phyloP scores from a whole-genome alignment of 306 rosid genomes.

The Rosa persica region DNA sequence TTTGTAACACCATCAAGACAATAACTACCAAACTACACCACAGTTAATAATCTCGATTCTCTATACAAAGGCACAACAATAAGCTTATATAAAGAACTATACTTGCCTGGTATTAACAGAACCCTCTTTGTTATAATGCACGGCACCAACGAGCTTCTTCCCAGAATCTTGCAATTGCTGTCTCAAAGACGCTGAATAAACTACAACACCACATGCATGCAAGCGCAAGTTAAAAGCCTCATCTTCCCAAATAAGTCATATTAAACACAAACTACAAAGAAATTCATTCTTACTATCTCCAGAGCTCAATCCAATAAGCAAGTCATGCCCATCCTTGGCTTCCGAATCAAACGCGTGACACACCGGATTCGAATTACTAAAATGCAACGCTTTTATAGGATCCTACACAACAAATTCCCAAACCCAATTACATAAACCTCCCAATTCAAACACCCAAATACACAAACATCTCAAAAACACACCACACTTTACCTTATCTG shows the following conservation, averaged over 20 bases:
- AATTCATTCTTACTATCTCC: slow-evolving; percentile 71
- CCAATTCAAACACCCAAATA: slow-evolving; percentile 28
- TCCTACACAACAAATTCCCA: slow-evolving; percentile 48
- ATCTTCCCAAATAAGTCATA: slow-evolving; percentile 19
- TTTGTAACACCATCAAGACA: neutral
- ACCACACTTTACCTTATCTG: slow-evolving; percentile 66
- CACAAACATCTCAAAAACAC: slow-evolving; percentile 28
- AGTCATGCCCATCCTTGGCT: slow-evolving; percentile 95
- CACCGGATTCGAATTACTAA: slow-evolving; percentile 82
- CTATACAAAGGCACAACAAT: neutral
- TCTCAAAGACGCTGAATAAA: slow-evolving; percentile 91
- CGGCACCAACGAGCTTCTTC: slow-evolving; percentile 92
- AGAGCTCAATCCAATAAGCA: slow-evolving; percentile 81
- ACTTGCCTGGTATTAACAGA: slow-evolving; percentile 84
- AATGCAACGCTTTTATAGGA: slow-evolving; percentile 90
- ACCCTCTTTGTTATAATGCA: slow-evolving; percentile 95
- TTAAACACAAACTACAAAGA: slow-evolving; percentile 15
- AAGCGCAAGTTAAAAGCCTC: slow-evolving; percentile 1
- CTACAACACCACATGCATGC: slow-evolving; percentile 48
- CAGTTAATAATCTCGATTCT: neutral
- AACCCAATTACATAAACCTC: slow-evolving; percentile 1
- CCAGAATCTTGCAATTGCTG: slow-evolving; percentile 99
- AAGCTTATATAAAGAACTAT: neutral
- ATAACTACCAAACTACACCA: neutral
- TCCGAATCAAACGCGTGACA: slow-evolving; percentile 92